Evolutionary conservation across 352 stramenopile species (phyloP).

Genomic region (Phytophthora fragariae): DNA sequence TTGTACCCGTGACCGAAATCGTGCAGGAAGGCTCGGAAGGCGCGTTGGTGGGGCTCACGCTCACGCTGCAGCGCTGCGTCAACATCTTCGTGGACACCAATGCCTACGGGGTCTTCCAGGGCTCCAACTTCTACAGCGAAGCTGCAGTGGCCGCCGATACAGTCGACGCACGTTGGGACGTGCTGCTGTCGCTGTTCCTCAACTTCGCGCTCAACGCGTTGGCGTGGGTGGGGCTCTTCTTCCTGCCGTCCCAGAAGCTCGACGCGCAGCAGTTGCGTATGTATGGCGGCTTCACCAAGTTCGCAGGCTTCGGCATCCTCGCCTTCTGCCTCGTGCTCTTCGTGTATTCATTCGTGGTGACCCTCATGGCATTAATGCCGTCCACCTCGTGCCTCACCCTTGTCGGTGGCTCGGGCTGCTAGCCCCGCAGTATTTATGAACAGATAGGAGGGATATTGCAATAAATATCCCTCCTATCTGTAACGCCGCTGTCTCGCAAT

Average conservation of each 20-base stretch:
- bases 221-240: conserved; percentile 62
- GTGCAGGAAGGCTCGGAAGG: conserved; percentile 72
- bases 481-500: no score
- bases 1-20: conserved; percentile 74
- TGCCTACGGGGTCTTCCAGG: conserved; percentile 50
- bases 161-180: conserved; percentile 46
- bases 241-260: conserved; percentile 75
- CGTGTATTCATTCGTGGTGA: conserved; percentile 48
- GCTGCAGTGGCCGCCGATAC: conserved; percentile 44
- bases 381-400: conserved; percentile 45
- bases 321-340: conserved; percentile 44
- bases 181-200: conserved; percentile 61
- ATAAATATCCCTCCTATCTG: no score
- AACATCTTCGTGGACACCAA: conserved; percentile 72
- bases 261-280: conserved; percentile 75
- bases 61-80: conserved; percentile 66
- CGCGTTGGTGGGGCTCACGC: conserved; percentile 60
- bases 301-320: conserved; percentile 39
- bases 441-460: conserved; percentile 7
- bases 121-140: conserved; percentile 55
- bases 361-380: conserved; percentile 47
- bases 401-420: conserved; percentile 46
- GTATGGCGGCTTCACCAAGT: conserved; percentile 72
- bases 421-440: conserved; percentile 42
- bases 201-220: conserved; percentile 65